Base-by-base conservation (phyloP, 305 asterid genomes). In the Euphrasia arctica region DNA sequence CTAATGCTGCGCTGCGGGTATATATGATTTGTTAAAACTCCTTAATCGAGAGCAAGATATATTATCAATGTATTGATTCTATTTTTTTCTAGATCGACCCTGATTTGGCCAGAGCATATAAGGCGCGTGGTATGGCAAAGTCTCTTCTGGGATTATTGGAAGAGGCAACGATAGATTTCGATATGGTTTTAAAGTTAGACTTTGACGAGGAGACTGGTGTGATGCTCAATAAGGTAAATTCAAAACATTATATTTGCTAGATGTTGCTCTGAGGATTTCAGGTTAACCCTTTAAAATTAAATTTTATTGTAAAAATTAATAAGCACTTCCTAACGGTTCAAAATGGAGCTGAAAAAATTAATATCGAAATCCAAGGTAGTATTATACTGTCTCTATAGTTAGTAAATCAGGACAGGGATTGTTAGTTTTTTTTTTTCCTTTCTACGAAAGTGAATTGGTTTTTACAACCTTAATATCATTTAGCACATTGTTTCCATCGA, bases 71-170 rank as follows among this genome's bases (percentile, higher is more conserved):
- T 5, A 14, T 51, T 50, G 9, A 50, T n/a, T 50, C 25, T 14
- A 14, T 15, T 14, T 22, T 3, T 14, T 51, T 50, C 9, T 18
- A 89, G 95, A 81, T 87, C 64, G 73, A 82, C 41, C 83, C 78
- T 54, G 87, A 82, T 69, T 80, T 79, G 45, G 86, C 84, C 9
- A 87, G 77, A 67, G 95, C 87, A 36, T 85, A 82, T 54, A 85
- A 87, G 80, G 74, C 79, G 65, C 81, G 88, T 41, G 94, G 95
- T 42, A 73, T 80, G 76, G 90, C 90, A 36, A 79, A 78, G 80
- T 77, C 79, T 55, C 80, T 82, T 81, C 62, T 83, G 74, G 95
- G 91, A 62, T 79, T 79, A 66, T 90, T 94, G 95, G 86, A 87
- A 77, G 87, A 78, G 63, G 88, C 94, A 39, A 80, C 78, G 29